phyloP scores from a whole-genome alignment of 768 basidiomycete genomes.

The Phaeotremella skinneri region DNA sequence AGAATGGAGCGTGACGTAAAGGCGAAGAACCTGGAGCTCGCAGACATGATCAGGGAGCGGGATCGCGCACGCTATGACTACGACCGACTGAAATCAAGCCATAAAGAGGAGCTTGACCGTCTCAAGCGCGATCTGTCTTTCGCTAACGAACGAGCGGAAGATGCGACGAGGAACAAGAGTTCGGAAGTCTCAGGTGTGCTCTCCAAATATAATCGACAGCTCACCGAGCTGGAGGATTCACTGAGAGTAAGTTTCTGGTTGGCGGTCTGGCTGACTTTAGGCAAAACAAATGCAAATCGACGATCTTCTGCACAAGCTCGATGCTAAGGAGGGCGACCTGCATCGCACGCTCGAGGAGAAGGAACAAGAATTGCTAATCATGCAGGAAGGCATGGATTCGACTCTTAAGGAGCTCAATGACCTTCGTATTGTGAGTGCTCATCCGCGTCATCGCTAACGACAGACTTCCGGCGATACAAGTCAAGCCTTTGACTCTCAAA shows the following conservation, averaged over 20 bases:
- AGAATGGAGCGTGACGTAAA: constrained; percentile 97
- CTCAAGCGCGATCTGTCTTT: constrained; percentile 87
- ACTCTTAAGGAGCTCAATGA: constrained; percentile 85
- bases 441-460: constrained; percentile 7
- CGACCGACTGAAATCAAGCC: constrained; percentile 85
- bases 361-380: constrained; percentile 91
- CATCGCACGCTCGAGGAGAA: constrained; percentile 89
- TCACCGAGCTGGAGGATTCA: constrained; percentile 94
- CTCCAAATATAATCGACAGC: constrained; percentile 90
- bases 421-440: constrained; percentile 67
- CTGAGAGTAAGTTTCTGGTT: constrained; percentile 64
- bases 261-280: constrained; percentile 53
- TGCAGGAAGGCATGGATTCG: constrained; percentile 91
- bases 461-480: constrained; percentile 81
- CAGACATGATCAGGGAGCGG: constrained; percentile 97
- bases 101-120: constrained; percentile 93
- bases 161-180: constrained; percentile 83
- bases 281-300: constrained; percentile 96
- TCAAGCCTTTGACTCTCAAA: constrained; percentile 91
- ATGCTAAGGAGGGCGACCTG: constrained; percentile 69
- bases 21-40: constrained; percentile 95
- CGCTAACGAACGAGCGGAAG: constrained; percentile 97
- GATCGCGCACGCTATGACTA: constrained; percentile 94
- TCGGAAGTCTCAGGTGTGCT: constrained; percentile 86
- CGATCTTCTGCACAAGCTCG: constrained; percentile 76